Evolutionary conservation across 805 yeast genomes (phyloP), one percentile per base, ranked within the genome.

Genomic region (Yamadazyma kitorensis): DNA sequence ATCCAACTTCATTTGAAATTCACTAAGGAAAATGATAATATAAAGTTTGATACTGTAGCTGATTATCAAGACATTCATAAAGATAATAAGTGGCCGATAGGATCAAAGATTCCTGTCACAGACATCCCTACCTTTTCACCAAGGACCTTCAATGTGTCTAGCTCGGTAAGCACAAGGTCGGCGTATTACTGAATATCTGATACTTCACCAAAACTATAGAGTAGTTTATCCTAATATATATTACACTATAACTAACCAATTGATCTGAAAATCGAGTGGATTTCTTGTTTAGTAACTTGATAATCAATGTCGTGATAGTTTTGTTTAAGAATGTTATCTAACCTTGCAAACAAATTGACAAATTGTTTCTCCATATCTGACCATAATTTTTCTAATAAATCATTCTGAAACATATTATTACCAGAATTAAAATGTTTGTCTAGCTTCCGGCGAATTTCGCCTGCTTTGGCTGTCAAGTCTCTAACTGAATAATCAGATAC

Each of bases 381-480:
- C 93, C 95, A 82, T 36, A 86, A 68, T 48, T 72, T 75, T 24
- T 74, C 78, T 24, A 79, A 59, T 25, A 86, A 52, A 28, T 71
- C 77, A 30, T 65, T 70, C 48, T 78, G 83, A 40, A 70, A 60
- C 39, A 65, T 69, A 21, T 63, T 52, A 41, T 52, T 31, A 41
- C 72, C 54, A 28, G 55, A 39, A 43, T 58, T 39, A 40, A 79
- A 76, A 48, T 85, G 84, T 33, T 65, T 61, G 19, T 73, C 72
- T 35, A 89, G 70, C 29, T 77, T 75, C 29, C 65, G 59, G 30
- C 75, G 74, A 21, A 85, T 62, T 12, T 73, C 75, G 6, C 68
- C 70, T 5, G 82, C 76, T 18, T 79, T 73, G 21, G 60, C 51
- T 17, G 69, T 60, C 16, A 87, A 61, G 29, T 82, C 89, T 37